Evolutionary conservation across 2,329 filamentous ascomycete species (phyloP).

Genomic region (Diaporthe velutina): DNA sequence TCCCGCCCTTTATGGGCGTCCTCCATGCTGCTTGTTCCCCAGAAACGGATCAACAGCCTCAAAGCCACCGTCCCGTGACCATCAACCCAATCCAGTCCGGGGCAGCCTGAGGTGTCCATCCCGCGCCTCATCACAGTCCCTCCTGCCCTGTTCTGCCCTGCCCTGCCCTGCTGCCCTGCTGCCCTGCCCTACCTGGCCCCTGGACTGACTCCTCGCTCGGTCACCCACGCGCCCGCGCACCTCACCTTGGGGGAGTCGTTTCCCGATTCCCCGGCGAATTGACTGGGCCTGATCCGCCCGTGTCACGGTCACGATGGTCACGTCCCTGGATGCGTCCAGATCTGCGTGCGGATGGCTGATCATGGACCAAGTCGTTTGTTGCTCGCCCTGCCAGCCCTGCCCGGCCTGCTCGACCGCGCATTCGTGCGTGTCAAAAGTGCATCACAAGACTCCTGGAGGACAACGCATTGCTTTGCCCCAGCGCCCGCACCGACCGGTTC

Average conservation of each 20-base stretch:
- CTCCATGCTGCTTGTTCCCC: conserved; percentile 8
- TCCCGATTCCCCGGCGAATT: conserved; percentile 38
- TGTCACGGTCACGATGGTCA: conserved; percentile 41
- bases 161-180: not conserved
- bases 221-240: conserved; percentile 15
- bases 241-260: conserved; percentile 31
- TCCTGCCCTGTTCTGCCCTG: conserved; percentile 1
- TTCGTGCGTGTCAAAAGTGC: conserved; percentile 25
- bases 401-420: conserved; percentile 17
- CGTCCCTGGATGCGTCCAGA: conserved; percentile 33
- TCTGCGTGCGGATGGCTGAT: conserved; percentile 33
- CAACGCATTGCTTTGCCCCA: conserved; percentile 37
- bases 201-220: conserved; percentile 23
- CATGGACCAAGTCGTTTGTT: conserved; percentile 12
- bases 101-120: conserved; percentile 26
- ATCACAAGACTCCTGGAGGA: conserved; percentile 28
- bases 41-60: conserved; percentile 27
- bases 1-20: conserved; percentile 19
- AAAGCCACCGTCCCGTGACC: conserved; percentile 31
- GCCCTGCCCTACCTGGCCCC: conserved; percentile 4
- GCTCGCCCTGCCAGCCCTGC: conserved; percentile 22
- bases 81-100: conserved; percentile 18
- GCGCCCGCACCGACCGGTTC: conserved; percentile 33
- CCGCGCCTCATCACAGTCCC: conserved; percentile 18
- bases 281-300: conserved; percentile 30